Percentiles rank a stretch among this genome's conserved stretches.
These are phyloP conservation scores for Trypanosoma rangeli DNA, from an alignment of 208 protist species.

Conservation along the genomic window DNA sequence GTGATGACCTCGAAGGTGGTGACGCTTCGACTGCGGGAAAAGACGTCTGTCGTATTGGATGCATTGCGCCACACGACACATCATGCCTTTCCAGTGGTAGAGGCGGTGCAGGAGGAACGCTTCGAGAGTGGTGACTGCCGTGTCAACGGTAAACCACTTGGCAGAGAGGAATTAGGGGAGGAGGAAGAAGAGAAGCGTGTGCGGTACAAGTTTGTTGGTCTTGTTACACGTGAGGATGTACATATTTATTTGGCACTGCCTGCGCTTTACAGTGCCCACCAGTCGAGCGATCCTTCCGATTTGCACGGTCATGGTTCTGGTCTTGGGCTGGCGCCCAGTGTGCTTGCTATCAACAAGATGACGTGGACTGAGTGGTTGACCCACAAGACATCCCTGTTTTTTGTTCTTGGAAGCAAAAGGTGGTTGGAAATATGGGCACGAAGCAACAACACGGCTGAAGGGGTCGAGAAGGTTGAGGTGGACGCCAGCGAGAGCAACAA, in stretches of 20 bases:
- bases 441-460: slow-evolving; percentile 2
- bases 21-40: slow-evolving; percentile 58
- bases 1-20: slow-evolving; percentile 90
- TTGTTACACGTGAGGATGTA: slow-evolving; percentile 86
- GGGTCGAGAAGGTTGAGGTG: neutral
- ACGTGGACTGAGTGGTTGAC: slow-evolving; percentile 73
- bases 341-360: slow-evolving; percentile 53
- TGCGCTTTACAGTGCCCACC: slow-evolving; percentile 25
- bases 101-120: slow-evolving; percentile 32
- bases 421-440: slow-evolving; percentile 20
- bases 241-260: slow-evolving; percentile 79
- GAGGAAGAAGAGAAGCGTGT: slow-evolving; percentile 9
- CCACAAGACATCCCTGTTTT: slow-evolving; percentile 77
- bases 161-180: slow-evolving; percentile 3
- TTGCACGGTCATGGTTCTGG: slow-evolving; percentile 41
- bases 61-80: slow-evolving; percentile 75
- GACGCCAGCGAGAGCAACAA: neutral
- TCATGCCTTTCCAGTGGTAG: slow-evolving; percentile 93
- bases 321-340: slow-evolving; percentile 42
- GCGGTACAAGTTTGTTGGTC: slow-evolving; percentile 79
- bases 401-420: slow-evolving; percentile 31
- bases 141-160: neutral
- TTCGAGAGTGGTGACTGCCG: neutral
- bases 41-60: slow-evolving; percentile 66
- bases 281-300: neutral